Conservation (phyloP, 2,329 filamentous ascomycete species). For the Ophiostoma fasciatum region DNA sequence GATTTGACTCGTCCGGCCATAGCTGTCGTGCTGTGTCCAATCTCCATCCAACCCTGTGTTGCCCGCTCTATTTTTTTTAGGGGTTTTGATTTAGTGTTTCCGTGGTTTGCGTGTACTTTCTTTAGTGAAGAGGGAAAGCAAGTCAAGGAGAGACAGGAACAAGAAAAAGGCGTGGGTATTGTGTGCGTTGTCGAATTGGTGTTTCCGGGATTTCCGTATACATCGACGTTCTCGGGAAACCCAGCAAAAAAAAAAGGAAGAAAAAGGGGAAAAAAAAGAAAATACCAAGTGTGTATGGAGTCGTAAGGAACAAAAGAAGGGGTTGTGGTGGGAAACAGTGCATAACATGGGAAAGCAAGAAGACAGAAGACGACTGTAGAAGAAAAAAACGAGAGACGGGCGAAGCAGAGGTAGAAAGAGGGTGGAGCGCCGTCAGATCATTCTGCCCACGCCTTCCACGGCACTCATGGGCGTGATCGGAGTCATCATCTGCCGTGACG, state of each 20-base stretch:
- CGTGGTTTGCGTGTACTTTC: too few relatives aligned
- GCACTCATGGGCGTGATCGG: conserved; percentile 18
- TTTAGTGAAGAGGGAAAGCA: too few relatives aligned
- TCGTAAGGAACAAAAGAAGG: background rate
- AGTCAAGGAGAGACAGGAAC: background rate
- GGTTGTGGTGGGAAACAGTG: too few relatives aligned
- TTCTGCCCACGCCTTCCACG: conserved; percentile 27
- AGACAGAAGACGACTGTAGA: background rate
- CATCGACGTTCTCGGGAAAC: too few relatives aligned
- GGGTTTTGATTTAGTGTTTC: too few relatives aligned
- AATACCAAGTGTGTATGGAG: background rate
- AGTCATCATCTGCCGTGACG: conserved; percentile 12
- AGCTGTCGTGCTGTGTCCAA: too few relatives aligned
- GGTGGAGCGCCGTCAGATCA: conserved; percentile 24
- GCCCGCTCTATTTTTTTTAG: too few relatives aligned
- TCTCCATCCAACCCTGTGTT: too few relatives aligned
- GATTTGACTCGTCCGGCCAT: too few relatives aligned
- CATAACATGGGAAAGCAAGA: background rate
- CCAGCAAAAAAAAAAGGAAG: conserved; percentile 1
- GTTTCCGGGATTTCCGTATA: too few relatives aligned
- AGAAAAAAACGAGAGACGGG: background rate
- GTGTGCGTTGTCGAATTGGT: too few relatives aligned
- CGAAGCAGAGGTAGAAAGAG: background rate
- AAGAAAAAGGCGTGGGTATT: background rate
- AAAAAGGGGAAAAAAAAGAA: conserved; percentile 1